Percentiles rank a stretch among this genome's conserved stretches.
Evolutionary conservation across 2,329 filamentous ascomycete species (phyloP).

Genomic region (Podosphaera fusca): DNA sequence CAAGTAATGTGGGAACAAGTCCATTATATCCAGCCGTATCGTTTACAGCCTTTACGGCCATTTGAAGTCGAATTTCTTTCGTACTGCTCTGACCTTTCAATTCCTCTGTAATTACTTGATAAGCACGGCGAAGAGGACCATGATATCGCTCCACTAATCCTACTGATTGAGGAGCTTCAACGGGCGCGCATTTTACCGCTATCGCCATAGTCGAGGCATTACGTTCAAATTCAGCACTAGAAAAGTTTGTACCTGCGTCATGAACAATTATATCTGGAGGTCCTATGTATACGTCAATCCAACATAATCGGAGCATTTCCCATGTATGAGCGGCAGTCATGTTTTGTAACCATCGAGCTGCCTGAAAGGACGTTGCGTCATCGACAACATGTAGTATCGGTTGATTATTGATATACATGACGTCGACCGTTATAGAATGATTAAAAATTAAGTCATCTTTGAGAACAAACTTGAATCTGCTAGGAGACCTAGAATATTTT

Average conservation of each 20-base stretch:
- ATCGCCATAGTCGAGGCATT: background rate
- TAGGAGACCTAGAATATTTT: background rate
- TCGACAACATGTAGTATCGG: slow-evolving; percentile 1
- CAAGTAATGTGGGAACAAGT: background rate
- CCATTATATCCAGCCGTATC: background rate
- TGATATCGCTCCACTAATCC: slow-evolving; percentile 2
- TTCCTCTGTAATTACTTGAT: background rate
- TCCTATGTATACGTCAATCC: slow-evolving; percentile 2
- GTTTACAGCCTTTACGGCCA: background rate
- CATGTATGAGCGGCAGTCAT: background rate
- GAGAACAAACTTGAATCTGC: slow-evolving; percentile 1
- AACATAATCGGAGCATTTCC: slow-evolving; percentile 1
- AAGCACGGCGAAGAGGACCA: background rate
- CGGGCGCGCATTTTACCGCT: background rate
- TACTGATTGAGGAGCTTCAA: slow-evolving; percentile 1
- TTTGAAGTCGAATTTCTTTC: slow-evolving; percentile 1
- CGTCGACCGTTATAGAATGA: slow-evolving; percentile 1
- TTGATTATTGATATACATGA: slow-evolving; percentile 1
- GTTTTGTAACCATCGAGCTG: slow-evolving; percentile 2
- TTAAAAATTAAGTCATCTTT: slow-evolving; percentile 1
- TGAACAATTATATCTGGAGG: background rate
- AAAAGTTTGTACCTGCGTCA: slow-evolving; percentile 2
- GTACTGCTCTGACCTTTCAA: background rate
- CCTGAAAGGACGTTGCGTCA: background rate
- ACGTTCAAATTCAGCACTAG: slow-evolving; percentile 1